phyloP scores from a whole-genome alignment of 2,329 filamentous ascomycete genomes.

The Saccharata proteae region DNA sequence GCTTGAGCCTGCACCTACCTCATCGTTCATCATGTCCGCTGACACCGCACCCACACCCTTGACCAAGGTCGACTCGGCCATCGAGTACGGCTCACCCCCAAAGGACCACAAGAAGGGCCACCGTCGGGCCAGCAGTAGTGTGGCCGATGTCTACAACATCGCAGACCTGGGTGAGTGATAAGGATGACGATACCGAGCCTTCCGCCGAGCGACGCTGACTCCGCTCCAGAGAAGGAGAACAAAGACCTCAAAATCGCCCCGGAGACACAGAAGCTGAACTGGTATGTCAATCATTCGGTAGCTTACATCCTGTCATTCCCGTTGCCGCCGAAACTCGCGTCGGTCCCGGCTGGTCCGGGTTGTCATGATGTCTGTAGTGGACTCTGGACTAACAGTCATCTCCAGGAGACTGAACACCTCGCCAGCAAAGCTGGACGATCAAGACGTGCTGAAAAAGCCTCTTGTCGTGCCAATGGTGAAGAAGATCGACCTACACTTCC shows the following conservation, averaged over 20 bases:
- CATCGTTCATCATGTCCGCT: slow-evolving; percentile 9
- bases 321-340: slow-evolving; percentile 1
- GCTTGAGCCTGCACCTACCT: too few species aligned
- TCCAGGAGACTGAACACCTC: slow-evolving; percentile 89
- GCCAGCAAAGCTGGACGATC: slow-evolving; percentile 64
- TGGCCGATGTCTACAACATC: slow-evolving; percentile 67
- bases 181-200: neutral
- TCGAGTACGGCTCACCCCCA: slow-evolving; percentile 61
- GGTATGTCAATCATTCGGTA: slow-evolving; percentile 43
- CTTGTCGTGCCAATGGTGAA: slow-evolving; percentile 76
- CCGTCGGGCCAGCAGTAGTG: slow-evolving; percentile 57
- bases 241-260: slow-evolving; percentile 61
- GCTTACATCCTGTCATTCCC: neutral
- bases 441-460: slow-evolving; percentile 67
- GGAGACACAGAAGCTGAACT: slow-evolving; percentile 80
- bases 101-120: slow-evolving; percentile 50
- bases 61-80: slow-evolving; percentile 80
- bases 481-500: slow-evolving; percentile 89
- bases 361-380: neutral
- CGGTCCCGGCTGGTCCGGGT: slow-evolving; percentile 1
- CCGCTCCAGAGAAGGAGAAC: slow-evolving; percentile 53
- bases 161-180: slow-evolving; percentile 67
- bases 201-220: slow-evolving; percentile 2
- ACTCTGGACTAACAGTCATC: slow-evolving; percentile 2
- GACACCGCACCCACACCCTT: slow-evolving; percentile 8